Evolutionary conservation across 306 rosid species (phyloP).

Genomic region (Prunus salicina): DNA sequence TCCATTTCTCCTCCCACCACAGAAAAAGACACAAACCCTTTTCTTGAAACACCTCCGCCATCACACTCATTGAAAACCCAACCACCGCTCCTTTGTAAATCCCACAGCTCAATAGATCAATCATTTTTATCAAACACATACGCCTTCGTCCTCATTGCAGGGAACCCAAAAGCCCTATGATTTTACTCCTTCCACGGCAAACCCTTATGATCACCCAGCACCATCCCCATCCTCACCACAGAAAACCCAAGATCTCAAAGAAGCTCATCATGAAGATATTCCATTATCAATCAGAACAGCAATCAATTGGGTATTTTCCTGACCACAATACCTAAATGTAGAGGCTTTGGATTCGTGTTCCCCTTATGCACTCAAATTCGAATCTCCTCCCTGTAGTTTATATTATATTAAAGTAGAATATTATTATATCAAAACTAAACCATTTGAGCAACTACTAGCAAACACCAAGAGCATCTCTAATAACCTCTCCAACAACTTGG

Average conservation of each 20-base stretch:
- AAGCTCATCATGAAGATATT: neutral
- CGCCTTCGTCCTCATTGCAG: neutral
- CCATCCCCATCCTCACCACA: neutral
- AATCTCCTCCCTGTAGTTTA: too few species aligned
- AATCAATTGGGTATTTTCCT: too few species aligned
- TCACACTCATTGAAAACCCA: too few species aligned
- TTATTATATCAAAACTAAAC: too few species aligned
- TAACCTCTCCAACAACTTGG: too few species aligned
- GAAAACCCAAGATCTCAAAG: neutral
- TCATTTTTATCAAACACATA: constrained; percentile 13
- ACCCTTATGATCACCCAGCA: neutral
- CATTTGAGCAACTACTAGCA: too few species aligned
- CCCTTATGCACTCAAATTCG: rapidly evolving
- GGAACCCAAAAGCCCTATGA: neutral
- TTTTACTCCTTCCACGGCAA: neutral
- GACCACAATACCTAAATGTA: too few species aligned
- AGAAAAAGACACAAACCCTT: constrained; percentile 18
- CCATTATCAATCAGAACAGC: neutral
- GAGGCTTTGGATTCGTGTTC: too few species aligned
- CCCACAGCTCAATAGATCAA: constrained; percentile 6
- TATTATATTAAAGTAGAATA: too few species aligned
- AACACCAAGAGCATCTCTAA: too few species aligned
- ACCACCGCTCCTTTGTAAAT: neutral
- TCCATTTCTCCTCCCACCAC: constrained; percentile 16
- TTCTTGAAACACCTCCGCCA: neutral